Evolutionary conservation across 768 basidiomycete genomes (phyloP).

Genomic region (Leccinum boreale): DNA sequence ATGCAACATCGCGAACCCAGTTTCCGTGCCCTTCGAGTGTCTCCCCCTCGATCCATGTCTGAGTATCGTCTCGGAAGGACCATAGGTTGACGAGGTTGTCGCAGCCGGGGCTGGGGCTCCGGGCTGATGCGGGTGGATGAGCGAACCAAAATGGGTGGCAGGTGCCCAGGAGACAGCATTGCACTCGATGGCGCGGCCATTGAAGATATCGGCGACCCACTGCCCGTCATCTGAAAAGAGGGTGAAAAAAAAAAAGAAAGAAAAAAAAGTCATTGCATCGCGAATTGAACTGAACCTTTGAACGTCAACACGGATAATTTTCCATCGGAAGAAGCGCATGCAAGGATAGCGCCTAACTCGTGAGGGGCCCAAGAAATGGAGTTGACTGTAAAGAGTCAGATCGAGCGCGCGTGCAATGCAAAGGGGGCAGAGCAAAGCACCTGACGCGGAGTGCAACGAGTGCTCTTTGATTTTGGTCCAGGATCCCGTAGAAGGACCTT

Average conservation of each 20-base stretch:
- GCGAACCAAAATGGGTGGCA: slow-evolving; percentile 79
- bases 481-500: slow-evolving; percentile 49
- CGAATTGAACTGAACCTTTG: slow-evolving; percentile 65
- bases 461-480: slow-evolving; percentile 98
- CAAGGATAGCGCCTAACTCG: slow-evolving; percentile 93
- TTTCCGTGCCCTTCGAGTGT: slow-evolving; percentile 89
- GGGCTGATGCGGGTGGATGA: slow-evolving; percentile 66
- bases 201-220: slow-evolving; percentile 93
- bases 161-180: slow-evolving; percentile 99
- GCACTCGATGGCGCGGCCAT: slow-evolving; percentile 93
- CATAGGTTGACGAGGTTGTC: slow-evolving; percentile 95
- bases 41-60: slow-evolving; percentile 91
- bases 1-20: slow-evolving; percentile 99
- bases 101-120: slow-evolving; percentile 56
- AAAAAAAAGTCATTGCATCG: neutral
- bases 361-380: slow-evolving; percentile 99
- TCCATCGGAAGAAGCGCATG: slow-evolving; percentile 96
- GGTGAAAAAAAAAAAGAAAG: too few species aligned
- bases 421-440: slow-evolving; percentile 40
- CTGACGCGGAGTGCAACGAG: slow-evolving; percentile 88
- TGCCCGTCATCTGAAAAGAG: slow-evolving; percentile 82
- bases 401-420: neutral
- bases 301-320: slow-evolving; percentile 95
- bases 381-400: slow-evolving; percentile 60
- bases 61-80: slow-evolving; percentile 83